Base-by-base conservation (phyloP, 2,329 filamentous ascomycete species). In the Trichothecium sympodiale region DNA sequence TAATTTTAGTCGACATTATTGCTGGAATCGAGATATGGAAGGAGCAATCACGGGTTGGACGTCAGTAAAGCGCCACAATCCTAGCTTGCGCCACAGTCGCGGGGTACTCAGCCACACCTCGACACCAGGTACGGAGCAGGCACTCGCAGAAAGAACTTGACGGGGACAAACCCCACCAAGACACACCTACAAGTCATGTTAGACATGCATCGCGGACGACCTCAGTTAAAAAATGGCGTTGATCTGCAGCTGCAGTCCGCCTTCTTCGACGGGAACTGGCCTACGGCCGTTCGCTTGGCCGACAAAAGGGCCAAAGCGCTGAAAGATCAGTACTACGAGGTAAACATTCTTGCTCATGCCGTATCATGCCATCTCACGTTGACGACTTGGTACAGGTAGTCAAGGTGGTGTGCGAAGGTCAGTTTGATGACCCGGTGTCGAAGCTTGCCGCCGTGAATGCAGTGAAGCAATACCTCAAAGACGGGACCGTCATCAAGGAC, bases 251-350 rank as follows among this genome's bases (percentile, higher is more conserved):
- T 77, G 8, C 67, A 74, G 54, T 60, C 63, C 12, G 69, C 69
- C 35, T 77, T 72, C 38, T 58, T 60, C 29, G 68, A 72, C 36
- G 59, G 64, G 35, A 71, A 70, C 51, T 77, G 71, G 72, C 44
- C 57, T 14, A 55, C 56, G 13, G 69, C 65, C 36, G 56, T 65
- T 17, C 68, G 65, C 18, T 57, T 74, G 12, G 71, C 72, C 12
- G 65, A 69, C 41, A 67, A 71, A 52, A 59, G 68, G 18, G 56
- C 59, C 38, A 64, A 63, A 43, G 52, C 58, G 2, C 60, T 59
- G 29, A 70, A 71, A 35, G 71, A 75, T 29, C 57, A 65, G 7
- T 77, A 76, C 46, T 76, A 69, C 45, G 63, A 73, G 56, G 69
- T 74, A 46, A 40, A 60, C 36, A 26, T 14, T 13, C 17, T 13